Base-by-base conservation (phyloP, 805 yeast species). In the Saccharomycopsis amapae region DNA sequence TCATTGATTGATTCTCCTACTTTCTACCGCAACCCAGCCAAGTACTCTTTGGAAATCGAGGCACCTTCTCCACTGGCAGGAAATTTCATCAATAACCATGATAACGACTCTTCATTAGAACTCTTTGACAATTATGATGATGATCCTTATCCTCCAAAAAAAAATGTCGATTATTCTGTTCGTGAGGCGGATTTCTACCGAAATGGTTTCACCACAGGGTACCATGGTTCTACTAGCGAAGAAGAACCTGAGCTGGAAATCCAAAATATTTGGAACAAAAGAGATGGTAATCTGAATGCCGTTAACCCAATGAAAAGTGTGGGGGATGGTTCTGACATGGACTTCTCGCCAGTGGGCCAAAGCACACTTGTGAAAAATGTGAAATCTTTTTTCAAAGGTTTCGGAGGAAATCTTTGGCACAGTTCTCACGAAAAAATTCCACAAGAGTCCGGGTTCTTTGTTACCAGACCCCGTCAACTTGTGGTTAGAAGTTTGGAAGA, bases 141-240 rank as follows among this genome's bases (percentile, higher is more conserved):
- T n/a, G n/a, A n/a, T 39, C 15, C 30, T 22, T 41, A 38, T 25
- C 38, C 22, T 20, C 25, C 22, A 23, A 55, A 45, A 38, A 56
- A 51, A 28, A 46, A 53, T 17, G 69, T 61, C 9, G 80, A 79
- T 56, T 78, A 78, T 58, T 72, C 80, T 0, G 72, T 73, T 1
- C 63, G 85, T 48, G 85, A 79, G 56, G 79, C 76, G 1, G 85
- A 79, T 56, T 53, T 67, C 26, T 75, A 76, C 48, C 40, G 42
- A 38, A 26, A 12, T 20, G 35, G 7, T 7, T 18, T 18, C 6
- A 12, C 12, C 12, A 34, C 18, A 22, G 32, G 13, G 32, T 72
- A 64, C 54, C n/a, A n/a, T n/a, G n/a, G n/a, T n/a, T n/a, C n/a
- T n/a, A n/a, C n/a, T n/a, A n/a, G n/a, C n/a, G 62, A 66, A 36